These are phyloP conservation scores for Auriscalpium vulgare DNA, from an alignment of 768 basidiomycete species.

Conservation along the genomic window DNA sequence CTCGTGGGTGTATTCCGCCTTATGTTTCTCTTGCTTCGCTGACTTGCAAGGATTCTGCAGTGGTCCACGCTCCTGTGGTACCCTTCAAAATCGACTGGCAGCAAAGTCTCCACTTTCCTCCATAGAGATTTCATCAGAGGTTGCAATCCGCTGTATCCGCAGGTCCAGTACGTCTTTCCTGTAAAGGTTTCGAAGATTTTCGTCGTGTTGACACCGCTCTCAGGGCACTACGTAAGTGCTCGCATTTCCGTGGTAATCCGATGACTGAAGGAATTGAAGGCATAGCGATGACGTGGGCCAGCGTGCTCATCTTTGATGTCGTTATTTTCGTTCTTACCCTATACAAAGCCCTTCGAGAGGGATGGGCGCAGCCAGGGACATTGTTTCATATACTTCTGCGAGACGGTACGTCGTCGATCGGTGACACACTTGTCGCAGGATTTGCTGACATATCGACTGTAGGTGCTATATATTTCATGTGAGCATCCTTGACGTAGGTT, in stretches of 20 bases:
- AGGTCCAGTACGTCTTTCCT: background rate
- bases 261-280: background rate
- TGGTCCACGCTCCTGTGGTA: background rate
- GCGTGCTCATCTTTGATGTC: background rate
- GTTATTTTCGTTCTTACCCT: background rate
- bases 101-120: too few species aligned
- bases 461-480: background rate
- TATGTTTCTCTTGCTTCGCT: background rate
- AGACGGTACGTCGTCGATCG: background rate
- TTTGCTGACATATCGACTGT: background rate
- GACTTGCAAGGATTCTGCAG: too few species aligned
- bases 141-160: background rate
- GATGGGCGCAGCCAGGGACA: background rate
- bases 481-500: too few species aligned
- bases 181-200: too few species aligned
- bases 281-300: background rate
- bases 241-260: too few species aligned
- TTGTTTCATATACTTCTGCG: background rate
- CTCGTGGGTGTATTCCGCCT: background rate
- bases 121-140: background rate
- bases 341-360: background rate
- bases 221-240: too few species aligned
- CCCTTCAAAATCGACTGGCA: too few species aligned
- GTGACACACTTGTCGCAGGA: background rate
- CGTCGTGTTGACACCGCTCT: too few species aligned